Evolutionary conservation across 768 basidiomycete species (phyloP).

Genomic region (Trametes coccinea): DNA sequence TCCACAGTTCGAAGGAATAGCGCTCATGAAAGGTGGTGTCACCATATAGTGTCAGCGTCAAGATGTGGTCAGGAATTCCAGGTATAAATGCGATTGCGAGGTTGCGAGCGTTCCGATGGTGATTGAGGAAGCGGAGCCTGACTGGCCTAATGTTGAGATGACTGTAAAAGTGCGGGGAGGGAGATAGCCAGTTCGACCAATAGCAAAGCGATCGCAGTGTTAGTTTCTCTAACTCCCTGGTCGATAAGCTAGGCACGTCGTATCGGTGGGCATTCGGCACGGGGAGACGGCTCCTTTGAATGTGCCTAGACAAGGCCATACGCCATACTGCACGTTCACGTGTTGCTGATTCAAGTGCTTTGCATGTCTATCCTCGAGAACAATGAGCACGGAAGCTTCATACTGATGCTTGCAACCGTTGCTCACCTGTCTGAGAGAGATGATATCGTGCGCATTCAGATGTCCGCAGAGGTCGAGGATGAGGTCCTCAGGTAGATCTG

Average conservation of each 20-base stretch:
- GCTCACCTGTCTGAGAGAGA: conserved; percentile 49
- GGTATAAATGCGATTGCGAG: conserved; percentile 51
- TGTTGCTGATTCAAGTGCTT: conserved; percentile 42
- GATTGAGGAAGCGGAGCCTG: conserved; percentile 6
- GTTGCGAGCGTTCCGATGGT: conserved; percentile 34
- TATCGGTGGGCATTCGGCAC: conserved; percentile 40
- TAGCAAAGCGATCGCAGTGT: conserved; percentile 43
- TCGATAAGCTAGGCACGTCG: conserved; percentile 38
- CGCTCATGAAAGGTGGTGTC: conserved; percentile 20
- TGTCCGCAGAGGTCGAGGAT: conserved; percentile 44
- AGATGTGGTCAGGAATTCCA: conserved; percentile 41
- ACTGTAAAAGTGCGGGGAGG: conserved; percentile 36
- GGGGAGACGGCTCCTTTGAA: conserved; percentile 47
- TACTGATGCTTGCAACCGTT: background rate
- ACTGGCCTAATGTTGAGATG: conserved; percentile 29
- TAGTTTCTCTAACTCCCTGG: conserved; percentile 46
- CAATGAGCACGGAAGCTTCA: background rate
- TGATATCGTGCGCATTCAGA: conserved; percentile 43
- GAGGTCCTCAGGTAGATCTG: conserved; percentile 50
- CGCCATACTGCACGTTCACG: conserved; percentile 54
- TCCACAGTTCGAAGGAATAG: conserved; percentile 59
- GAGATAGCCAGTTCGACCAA: conserved; percentile 51
- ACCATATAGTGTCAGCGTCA: conserved; percentile 43
- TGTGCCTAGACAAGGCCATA: conserved; percentile 41
- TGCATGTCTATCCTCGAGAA: conserved; percentile 44